Percentiles rank a stretch among this genome's conserved stretches.
Evolutionary conservation across 257 asterid genomes (phyloP).

Genomic region (Linaria vulgaris): DNA sequence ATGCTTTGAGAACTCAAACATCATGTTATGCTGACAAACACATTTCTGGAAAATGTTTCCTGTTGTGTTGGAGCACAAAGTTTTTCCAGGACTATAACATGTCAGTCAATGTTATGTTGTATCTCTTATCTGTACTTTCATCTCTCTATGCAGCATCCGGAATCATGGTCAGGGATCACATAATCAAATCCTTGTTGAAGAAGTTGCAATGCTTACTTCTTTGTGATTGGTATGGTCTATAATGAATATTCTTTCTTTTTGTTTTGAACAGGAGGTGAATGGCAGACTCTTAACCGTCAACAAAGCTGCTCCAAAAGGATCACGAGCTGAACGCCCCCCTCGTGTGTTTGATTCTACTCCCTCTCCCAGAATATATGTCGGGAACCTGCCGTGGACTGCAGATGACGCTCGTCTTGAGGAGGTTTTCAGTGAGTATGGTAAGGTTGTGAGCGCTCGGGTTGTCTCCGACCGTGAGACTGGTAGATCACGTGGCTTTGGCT

Average conservation of each 20-base stretch:
- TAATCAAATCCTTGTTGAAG: too few species aligned
- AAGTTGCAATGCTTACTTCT: too few species aligned
- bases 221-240: too few species aligned
- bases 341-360: slow-evolving; percentile 48
- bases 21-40: too few species aligned
- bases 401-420: slow-evolving; percentile 62
- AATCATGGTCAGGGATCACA: too few species aligned
- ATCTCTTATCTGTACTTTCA: too few species aligned
- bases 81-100: too few species aligned
- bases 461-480: slow-evolving; percentile 63
- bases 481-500: slow-evolving; percentile 85
- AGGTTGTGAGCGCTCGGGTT: slow-evolving; percentile 67
- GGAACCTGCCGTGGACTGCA: slow-evolving; percentile 81
- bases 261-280: slow-evolving; percentile 45
- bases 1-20: too few species aligned
- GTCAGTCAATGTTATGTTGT: too few species aligned
- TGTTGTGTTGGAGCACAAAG: too few species aligned
- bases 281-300: slow-evolving; percentile 80
- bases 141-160: too few species aligned
- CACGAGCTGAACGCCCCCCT: slow-evolving; percentile 59
- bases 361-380: slow-evolving; percentile 68
- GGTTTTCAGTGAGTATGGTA: slow-evolving; percentile 77
- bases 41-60: too few species aligned
- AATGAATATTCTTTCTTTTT: neutral
- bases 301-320: slow-evolving; percentile 76